Evolutionary conservation across 768 basidiomycete genomes (phyloP), one percentile per base, ranked within the genome.

Genomic region (Agaricus blazei): DNA sequence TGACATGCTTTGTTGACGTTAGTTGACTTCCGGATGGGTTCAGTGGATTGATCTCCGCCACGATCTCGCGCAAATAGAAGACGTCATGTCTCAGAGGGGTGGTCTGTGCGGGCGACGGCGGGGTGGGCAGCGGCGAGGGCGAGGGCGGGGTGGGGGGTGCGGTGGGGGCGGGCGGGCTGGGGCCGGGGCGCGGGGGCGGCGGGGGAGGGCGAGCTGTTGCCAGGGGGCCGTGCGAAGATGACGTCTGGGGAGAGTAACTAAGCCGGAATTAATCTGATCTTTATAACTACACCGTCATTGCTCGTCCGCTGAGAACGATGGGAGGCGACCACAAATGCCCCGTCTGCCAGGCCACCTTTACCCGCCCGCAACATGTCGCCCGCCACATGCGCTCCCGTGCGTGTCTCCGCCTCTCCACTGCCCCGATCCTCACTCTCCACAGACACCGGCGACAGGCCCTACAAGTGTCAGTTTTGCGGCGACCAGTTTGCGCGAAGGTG

Each of bases 391-490:
- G 90, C 68, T 91, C 89, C 62, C 90, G 89, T 92, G 74, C 72
- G 89, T 84, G 46, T 59, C 48, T 59, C 40, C 46, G 49, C 48
- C 55, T 41, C 52, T 45, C 47, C 59, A 53, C 50, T 51, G 47
- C 47, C 52, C 60, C 53, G 27, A 26, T 51, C 54, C 54, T 54
- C 55, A 52, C 52, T 59, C 51, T 47, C 54, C 58, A 54, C 72
- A 92, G 90, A 93, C 70, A 93, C 90, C 38, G 90, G 90, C 55
- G 90, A 93, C 75, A 78, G 91, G 43, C 91, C 91, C 8, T 93
- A 93, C 77, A 90, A 90, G 65, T 93, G 91, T 62, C 85, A 85
- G 64, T 80, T 85, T 60, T 93, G 91, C 68, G 90, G 90, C 37
- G 91, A 93, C 73, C 90, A 92, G 71, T 93, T 93, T 65, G 91